phyloP scores from a whole-genome alignment of 148 eudicot genomes.

The Vaccinium corymbosum region DNA sequence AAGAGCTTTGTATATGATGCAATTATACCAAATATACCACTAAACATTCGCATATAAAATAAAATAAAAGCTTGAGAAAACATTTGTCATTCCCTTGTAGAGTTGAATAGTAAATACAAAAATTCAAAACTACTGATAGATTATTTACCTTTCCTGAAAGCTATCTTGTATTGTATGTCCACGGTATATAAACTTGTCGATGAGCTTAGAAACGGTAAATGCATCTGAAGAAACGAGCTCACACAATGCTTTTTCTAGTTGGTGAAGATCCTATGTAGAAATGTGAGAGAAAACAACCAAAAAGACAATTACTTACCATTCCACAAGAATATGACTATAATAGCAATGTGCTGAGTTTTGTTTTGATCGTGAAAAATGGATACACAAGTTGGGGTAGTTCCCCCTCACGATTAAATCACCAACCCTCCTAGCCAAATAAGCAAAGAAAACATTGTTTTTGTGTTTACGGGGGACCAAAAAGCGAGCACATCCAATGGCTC shows the following conservation, averaged over 20 bases:
- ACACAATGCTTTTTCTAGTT: conserved; percentile 21
- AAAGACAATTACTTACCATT: background rate
- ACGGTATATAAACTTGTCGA: conserved; percentile 13
- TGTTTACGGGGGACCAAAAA: background rate
- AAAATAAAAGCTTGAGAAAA: background rate
- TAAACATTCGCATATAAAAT: background rate
- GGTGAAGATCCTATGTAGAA: conserved; percentile 20
- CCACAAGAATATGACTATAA: background rate
- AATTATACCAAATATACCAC: background rate
- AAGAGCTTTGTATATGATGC: background rate
- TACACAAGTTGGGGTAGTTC: background rate
- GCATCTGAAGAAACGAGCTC: background rate
- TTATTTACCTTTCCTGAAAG: conserved; percentile 16
- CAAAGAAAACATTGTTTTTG: background rate
- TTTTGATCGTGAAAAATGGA: background rate
- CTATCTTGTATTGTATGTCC: conserved; percentile 12
- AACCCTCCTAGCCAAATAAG: background rate
- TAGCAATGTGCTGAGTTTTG: background rate
- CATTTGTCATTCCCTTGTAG: background rate
- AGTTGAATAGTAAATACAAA: background rate
- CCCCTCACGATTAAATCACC: background rate
- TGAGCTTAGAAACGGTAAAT: conserved; percentile 12
- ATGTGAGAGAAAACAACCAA: background rate
- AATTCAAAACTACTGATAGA: background rate
- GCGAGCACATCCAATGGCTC: background rate